Evolutionary conservation across 352 stramenopile genomes (phyloP), one percentile per base, ranked within the genome.

Genomic region (Phytophthora melonis): DNA sequence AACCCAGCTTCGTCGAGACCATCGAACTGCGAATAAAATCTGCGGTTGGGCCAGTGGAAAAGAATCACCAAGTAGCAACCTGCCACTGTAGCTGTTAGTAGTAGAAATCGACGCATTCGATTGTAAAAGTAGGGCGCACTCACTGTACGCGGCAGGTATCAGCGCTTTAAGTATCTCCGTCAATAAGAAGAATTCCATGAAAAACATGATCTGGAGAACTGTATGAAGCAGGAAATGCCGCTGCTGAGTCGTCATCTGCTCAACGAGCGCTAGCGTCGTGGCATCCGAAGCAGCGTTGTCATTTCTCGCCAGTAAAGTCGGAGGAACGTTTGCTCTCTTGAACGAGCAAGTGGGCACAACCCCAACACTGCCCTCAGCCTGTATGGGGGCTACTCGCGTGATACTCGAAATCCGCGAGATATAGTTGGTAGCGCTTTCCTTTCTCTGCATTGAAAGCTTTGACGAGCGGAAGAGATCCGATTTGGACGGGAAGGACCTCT

Each of bases 141-240:
- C 19, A 86, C 75, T 54, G 49, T 85, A 81, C 14, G 77, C 32
- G 10, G 72, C 10, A 5, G 72, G 72, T 2, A 79, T 63, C 10
- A 81, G 25, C 14, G 82, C 64, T 68, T 85, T 74, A 25, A 75
- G 61, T 30, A 75, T 79, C 41, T 83, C 64, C 19, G 72, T 66
- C 6, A 83, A 54, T 11, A 80, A 34, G 3, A 81, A 36, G 47
- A 81, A 83, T 36, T 85, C 75, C 7, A 54, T 75, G 18, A 79
- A 52, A 57, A 75, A 77, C 34, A 85, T 52, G 18, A 81, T 61
- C 23, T 72, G 56, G 4, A 82, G 76, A 53, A 63, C 36, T 34
- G 67, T 70, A 36, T 63, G 63, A 11, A 75, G 41, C 1, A 80
- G 57, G 9, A 66, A 3, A 13, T 52, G 41, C 0, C 67, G 62